These are phyloP conservation scores for Posidonia oceanica DNA, from an alignment of 116 monocot species.

Conservation along the genomic window DNA sequence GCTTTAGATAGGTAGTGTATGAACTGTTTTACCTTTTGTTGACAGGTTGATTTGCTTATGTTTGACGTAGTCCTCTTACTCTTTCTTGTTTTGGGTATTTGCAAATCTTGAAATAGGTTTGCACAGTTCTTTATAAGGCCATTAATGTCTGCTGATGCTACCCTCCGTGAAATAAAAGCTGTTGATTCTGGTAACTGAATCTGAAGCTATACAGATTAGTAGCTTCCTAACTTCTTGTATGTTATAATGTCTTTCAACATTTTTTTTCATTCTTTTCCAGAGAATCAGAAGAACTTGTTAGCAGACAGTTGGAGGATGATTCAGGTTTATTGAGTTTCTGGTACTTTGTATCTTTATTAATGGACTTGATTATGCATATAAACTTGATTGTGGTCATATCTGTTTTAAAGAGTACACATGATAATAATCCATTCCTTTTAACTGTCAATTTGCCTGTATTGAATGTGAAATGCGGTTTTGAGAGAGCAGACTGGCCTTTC, in stretches of 20 bases:
- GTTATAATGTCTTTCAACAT: not conserved
- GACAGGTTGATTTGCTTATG: not conserved
- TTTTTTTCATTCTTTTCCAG: constrained; percentile 27
- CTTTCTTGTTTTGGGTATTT: not conserved
- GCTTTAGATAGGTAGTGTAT: constrained; percentile 75
- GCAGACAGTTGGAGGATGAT: constrained; percentile 75
- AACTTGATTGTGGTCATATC: not conserved
- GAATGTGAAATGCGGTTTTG: too few relatives aligned
- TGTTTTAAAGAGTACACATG: not conserved
- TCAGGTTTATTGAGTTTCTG: constrained; percentile 39
- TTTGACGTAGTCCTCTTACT: not conserved
- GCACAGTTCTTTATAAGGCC: constrained; percentile 91
- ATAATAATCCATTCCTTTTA: too few relatives aligned
- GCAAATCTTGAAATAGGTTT: constrained; percentile 32
- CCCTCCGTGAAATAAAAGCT: constrained; percentile 90
- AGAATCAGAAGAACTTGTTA: constrained; percentile 87
- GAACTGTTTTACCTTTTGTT: not conserved
- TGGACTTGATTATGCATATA: not conserved
- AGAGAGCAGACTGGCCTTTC: too few relatives aligned
- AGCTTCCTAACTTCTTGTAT: not conserved
- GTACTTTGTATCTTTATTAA: not conserved
- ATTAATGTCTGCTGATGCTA: constrained; percentile 88
- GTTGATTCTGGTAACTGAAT: constrained; percentile 82
- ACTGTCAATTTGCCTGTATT: too few relatives aligned
- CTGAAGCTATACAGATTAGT: not conserved